phyloP scores from a whole-genome alignment of 306 rosid genomes.

The Corylus avellana region DNA sequence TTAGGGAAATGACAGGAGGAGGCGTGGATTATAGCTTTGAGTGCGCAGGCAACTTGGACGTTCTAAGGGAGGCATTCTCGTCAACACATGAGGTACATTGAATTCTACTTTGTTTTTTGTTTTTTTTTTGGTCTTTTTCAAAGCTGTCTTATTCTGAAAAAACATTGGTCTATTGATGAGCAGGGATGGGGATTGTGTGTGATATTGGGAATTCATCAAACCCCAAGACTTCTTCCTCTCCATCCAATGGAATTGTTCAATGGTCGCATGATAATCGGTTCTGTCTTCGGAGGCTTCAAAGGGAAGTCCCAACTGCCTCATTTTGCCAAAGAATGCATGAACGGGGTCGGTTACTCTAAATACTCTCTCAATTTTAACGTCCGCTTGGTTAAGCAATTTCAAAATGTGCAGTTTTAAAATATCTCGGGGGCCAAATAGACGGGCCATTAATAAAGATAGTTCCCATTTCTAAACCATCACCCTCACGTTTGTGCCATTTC shows the following conservation, averaged over 20 bases:
- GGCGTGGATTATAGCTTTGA: conserved; percentile 79
- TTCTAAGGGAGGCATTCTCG: conserved; percentile 64
- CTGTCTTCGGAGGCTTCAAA: conserved; percentile 82
- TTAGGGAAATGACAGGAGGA: conserved; percentile 52
- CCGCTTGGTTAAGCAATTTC: too few relatives aligned
- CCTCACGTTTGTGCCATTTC: not conserved
- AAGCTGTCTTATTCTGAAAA: too few relatives aligned
- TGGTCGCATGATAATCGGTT: conserved; percentile 58
- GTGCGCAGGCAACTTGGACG: conserved; percentile 55
- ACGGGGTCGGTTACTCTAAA: conserved; percentile 47
- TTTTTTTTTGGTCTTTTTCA: not conserved
- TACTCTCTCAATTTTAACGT: not conserved
- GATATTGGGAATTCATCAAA: conserved; percentile 63
- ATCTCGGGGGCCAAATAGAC: too few relatives aligned
- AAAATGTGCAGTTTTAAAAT: not conserved
- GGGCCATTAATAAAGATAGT: too few relatives aligned
- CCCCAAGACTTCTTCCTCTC: conserved; percentile 63
- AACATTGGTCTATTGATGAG: not conserved
- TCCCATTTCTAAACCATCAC: too few relatives aligned
- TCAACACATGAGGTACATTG: conserved; percentile 49
- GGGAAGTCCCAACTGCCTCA: conserved; percentile 70
- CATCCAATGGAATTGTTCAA: conserved; percentile 85
- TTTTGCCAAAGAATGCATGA: conserved; percentile 63
- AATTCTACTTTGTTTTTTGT: too few relatives aligned
- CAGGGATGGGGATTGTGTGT: conserved; percentile 87